Evolutionary conservation across 1,284 basidiomycete species (phyloP), one percentile per base, ranked within the genome.

Genomic region (Trametes polyzona): DNA sequence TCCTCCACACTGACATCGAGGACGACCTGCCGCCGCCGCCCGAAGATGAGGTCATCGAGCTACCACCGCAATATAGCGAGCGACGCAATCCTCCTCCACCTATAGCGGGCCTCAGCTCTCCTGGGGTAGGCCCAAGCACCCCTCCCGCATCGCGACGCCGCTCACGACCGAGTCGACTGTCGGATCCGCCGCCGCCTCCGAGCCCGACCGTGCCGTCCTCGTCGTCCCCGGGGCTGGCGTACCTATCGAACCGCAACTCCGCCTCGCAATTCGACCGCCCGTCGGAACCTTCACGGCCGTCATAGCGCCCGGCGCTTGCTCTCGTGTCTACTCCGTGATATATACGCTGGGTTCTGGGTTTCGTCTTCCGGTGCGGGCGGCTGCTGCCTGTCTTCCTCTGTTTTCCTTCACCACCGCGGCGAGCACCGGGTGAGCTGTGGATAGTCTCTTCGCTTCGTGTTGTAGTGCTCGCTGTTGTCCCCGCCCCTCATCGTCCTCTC

Each of bases 51-150:
- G 73, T 90, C 21, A 78, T 92, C 16, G 90, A 92, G 69, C 77
- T 91, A 5, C 90, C 90, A 16, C 90, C 90, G 17, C 83, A 85
- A 71, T 92, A 92, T 67, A 79, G 78, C 43, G 86, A 82, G 63
- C 74, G 78, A 49, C 77, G 78, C 30, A 65, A 67, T 40, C 72
- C 74, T 0, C 29, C 33, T 16, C 46, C 19, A 8, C 30, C 64
- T 29, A 40, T 57, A 26, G 55, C 49, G 10, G 24, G 47, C 46
- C 40, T 33, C 41, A 42, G 50, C 27, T 14, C 40, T 11, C 33
- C 42, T 17, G 16, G 12, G 1, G 32, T 43, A 21, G 35, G 42
- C 6, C 33, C 29, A 12, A 47, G 52, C 37, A 41, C 21, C 19
- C 30, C 37, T 14, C 17, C 24, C 9, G 37, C 44, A 29, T 54